Evolutionary conservation across 148 eudicot species (phyloP), one percentile per base, ranked within the genome.

Genomic region (Tetragonia tetragonoides): DNA sequence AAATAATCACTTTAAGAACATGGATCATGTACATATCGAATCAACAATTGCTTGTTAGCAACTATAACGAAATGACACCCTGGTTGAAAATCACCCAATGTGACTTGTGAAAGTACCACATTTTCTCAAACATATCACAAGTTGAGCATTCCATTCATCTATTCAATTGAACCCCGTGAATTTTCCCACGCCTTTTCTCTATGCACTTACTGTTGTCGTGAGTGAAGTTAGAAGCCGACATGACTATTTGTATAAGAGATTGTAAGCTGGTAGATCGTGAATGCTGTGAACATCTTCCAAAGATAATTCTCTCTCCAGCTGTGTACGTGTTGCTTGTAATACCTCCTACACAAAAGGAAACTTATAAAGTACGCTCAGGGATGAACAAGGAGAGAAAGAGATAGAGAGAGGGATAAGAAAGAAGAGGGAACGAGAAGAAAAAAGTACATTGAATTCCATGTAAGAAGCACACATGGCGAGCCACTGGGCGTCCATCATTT

Each of bases 401-500:
- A 28, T 28, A 28, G 34, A 28, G 34, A 28, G 34, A 28, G 34
- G 40, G 34, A 8, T 12, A 64, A 40, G 68, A 54, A 64, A 56
- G 77, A 67, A 15, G 17, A 78, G 54, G 73, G 42, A 66, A 65
- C 81, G 80, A 59, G 74, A 69, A 77, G 79, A 80, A 66, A 77
- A 41, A 53, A 73, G 42, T 87, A 93, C 99, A 82, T 95, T 93
- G 73, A 95, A 95, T 74, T 95, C 89, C 99, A 95, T 95, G 72
- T 93, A 95, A 5, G 97, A 95, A 76, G 99, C 99, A 66, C 72
- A 82, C 97, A 87, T 91, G 34, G 99, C 99, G 49, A 95, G 94
- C 99, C 99, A 95, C 70, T 95, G 97, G 70, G 91, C 97, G 38
- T 95, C 99, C 97, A 95, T 81, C 99, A 95, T 84, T 60, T 83